These are phyloP conservation scores for Apophysomyces variabilis DNA, from an alignment of 371 early-diverging fungal species.

Conservation along the genomic window DNA sequence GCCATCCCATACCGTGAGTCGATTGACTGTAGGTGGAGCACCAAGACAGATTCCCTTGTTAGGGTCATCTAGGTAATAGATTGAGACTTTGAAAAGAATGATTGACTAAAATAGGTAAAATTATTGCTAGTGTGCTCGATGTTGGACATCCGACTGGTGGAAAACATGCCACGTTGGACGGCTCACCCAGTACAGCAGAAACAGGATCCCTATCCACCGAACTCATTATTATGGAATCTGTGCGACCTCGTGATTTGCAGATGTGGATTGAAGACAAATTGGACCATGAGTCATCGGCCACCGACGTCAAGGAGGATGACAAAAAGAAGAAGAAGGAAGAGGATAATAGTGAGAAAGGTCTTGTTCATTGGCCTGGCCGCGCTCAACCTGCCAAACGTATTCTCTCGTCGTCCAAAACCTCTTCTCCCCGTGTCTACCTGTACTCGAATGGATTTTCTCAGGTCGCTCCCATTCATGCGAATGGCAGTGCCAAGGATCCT, in stretches of 20 bases:
- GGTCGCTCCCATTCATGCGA: slow-evolving; percentile 26
- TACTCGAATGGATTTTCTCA: slow-evolving; percentile 48
- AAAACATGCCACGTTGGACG: slow-evolving; percentile 13
- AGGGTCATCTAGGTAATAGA: slow-evolving; percentile 17
- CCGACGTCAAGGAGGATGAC: not conserved
- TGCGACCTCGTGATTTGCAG: slow-evolving; percentile 44
- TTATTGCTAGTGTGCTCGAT: not conserved
- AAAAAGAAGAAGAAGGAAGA: too few species aligned
- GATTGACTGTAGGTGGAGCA: slow-evolving; percentile 58
- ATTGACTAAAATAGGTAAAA: not conserved
- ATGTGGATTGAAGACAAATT: slow-evolving; percentile 17
- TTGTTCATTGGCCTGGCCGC: slow-evolving; percentile 23
- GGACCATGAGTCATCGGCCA: not conserved
- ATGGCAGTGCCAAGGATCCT: not conserved
- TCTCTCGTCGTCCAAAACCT: not conserved
- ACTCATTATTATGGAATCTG: slow-evolving; percentile 28
- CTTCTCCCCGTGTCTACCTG: slow-evolving; percentile 28
- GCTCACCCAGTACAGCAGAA: not conserved
- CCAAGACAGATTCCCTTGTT: slow-evolving; percentile 30
- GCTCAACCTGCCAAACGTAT: not conserved
- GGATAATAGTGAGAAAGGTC: not conserved
- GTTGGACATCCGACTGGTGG: slow-evolving; percentile 2
- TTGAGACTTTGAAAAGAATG: not conserved
- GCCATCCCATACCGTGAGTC: slow-evolving; percentile 49
- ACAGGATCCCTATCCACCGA: slow-evolving; percentile 12